These are phyloP conservation scores for Astrocystis sublimbata DNA, from an alignment of 495 filamentous ascomycete species.

Conservation along the genomic window DNA sequence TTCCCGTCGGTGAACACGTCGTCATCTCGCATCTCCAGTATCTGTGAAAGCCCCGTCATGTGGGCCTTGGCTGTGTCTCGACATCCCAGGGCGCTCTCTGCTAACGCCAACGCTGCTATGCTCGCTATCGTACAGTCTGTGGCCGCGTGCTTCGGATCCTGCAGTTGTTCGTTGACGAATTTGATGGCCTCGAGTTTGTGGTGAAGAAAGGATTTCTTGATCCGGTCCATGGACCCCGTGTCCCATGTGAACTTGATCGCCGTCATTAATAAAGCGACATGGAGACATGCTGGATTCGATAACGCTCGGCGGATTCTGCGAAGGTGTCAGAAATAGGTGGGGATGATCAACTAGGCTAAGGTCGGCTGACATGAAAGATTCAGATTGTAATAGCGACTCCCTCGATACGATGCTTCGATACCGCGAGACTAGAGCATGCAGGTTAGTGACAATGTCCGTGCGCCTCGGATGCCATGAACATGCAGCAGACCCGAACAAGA, in stretches of 20 bases:
- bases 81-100: slow-evolving; percentile 20
- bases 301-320: slow-evolving; percentile 16
- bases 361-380: slow-evolving; percentile 14
- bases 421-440: slow-evolving; percentile 4
- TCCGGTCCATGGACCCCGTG: slow-evolving; percentile 18
- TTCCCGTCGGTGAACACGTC: slow-evolving; percentile 21
- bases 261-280: slow-evolving; percentile 22
- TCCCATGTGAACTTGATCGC: slow-evolving; percentile 26
- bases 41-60: slow-evolving; percentile 18
- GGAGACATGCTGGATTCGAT: slow-evolving; percentile 22
- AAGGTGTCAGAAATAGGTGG: neutral
- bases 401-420: slow-evolving; percentile 20
- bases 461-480: neutral
- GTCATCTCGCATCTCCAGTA: slow-evolving; percentile 18
- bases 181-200: slow-evolving; percentile 32
- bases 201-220: slow-evolving; percentile 25
- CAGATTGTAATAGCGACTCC: slow-evolving; percentile 13
- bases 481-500: neutral
- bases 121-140: slow-evolving; percentile 19
- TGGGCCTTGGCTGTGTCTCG: slow-evolving; percentile 20
- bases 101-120: slow-evolving; percentile 18
- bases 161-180: slow-evolving; percentile 23
- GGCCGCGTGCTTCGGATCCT: slow-evolving; percentile 10
- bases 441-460: neutral
- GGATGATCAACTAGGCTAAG: neutral